A percentile compares a stretch with the other conserved stretches of the same genome.
Evolutionary conservation across 2,329 filamentous ascomycete genomes (phyloP).

Genomic region (Verticillium nubilum): DNA sequence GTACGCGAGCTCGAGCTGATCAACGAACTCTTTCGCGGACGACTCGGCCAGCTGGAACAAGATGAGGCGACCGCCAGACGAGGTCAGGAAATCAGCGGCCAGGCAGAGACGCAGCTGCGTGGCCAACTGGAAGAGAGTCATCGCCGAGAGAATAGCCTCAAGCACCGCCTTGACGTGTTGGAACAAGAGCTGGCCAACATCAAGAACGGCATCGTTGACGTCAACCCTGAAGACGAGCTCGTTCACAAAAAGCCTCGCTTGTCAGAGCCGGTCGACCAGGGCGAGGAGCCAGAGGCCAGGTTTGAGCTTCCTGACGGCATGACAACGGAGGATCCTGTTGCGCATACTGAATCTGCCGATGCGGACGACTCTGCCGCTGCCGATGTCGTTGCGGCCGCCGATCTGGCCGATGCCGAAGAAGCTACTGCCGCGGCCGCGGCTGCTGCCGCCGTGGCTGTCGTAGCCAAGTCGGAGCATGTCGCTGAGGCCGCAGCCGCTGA

Average conservation of each 20-base stretch:
- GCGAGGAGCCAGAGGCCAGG: not conserved
- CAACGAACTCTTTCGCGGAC: slow-evolving; percentile 73
- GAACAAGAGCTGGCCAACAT: slow-evolving; percentile 50
- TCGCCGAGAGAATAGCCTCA: slow-evolving; percentile 73
- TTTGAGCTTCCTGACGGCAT: not conserved
- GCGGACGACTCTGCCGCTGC: not conserved
- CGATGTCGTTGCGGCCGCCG: not conserved
- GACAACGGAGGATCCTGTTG: not conserved
- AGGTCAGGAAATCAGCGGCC: slow-evolving; percentile 50
- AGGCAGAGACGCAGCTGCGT: slow-evolving; percentile 51
- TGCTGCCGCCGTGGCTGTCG: not conserved
- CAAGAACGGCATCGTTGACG: slow-evolving; percentile 7
- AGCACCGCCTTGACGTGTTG: slow-evolving; percentile 74
- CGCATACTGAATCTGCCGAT: not conserved
- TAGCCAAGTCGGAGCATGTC: not conserved
- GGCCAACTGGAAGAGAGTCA: slow-evolving; percentile 69
- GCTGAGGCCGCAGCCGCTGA: not conserved
- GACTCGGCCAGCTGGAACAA: slow-evolving; percentile 73
- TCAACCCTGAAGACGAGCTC: slow-evolving; percentile 3
- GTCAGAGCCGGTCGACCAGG: not conserved
- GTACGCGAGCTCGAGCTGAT: slow-evolving; percentile 95
- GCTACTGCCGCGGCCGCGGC: not conserved
- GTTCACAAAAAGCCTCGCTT: slow-evolving; percentile 11
- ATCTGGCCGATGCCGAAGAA: not conserved
- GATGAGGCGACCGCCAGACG: slow-evolving; percentile 65